phyloP scores from a whole-genome alignment of 2,329 filamentous ascomycete species.

The Thielaviopsis populi region DNA sequence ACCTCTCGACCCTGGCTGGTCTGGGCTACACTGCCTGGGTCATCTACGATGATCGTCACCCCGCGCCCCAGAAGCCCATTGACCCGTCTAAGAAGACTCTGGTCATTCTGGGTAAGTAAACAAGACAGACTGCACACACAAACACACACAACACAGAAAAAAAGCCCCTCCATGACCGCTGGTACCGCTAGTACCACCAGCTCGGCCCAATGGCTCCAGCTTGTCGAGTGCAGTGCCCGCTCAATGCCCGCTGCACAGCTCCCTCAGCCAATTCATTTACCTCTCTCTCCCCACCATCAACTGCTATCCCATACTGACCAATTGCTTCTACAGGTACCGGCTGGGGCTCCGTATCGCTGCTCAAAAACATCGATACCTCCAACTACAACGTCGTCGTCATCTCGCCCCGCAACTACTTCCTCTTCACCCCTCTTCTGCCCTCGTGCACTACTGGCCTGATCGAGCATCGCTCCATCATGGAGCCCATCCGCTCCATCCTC shows the following conservation, averaged over 20 bases:
- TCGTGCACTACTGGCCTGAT: constrained; percentile 96
- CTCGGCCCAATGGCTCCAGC: background rate
- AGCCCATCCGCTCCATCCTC: constrained; percentile 90
- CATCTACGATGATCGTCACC: constrained; percentile 71
- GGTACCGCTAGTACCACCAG: background rate
- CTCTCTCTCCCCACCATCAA: constrained; percentile 19
- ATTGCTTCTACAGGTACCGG: constrained; percentile 56
- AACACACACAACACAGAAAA: background rate
- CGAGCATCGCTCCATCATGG: constrained; percentile 99
- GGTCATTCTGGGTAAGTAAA: constrained; percentile 70
- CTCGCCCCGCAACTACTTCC: constrained; percentile 97
- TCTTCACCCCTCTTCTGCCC: constrained; percentile 92
- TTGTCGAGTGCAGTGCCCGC: background rate
- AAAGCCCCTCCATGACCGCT: background rate
- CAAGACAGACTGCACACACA: no score
- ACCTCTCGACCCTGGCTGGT: constrained; percentile 56
- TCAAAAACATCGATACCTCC: constrained; percentile 97
- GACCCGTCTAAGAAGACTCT: constrained; percentile 93
- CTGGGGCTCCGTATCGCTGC: constrained; percentile 86
- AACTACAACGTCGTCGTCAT: constrained; percentile 99
- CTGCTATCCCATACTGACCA: constrained; percentile 6
- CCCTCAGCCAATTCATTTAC: no score
- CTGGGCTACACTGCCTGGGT: constrained; percentile 61
- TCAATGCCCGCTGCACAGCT: background rate
- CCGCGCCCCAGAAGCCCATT: constrained; percentile 59